These are phyloP conservation scores for Osmanthus fragrans DNA, from an alignment of 257 asterid genomes.

Conservation along the genomic window DNA sequence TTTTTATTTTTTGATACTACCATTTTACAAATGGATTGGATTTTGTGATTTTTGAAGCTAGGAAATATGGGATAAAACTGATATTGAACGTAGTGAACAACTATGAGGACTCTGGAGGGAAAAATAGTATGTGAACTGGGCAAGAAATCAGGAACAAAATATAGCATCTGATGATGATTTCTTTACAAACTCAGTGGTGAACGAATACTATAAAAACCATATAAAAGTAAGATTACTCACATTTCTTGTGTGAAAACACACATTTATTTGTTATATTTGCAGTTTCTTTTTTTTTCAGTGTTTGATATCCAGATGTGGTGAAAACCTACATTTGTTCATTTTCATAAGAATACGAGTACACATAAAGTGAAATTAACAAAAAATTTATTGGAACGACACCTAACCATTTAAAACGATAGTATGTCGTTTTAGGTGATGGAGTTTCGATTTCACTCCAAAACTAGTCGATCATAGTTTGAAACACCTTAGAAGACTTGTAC, in stretches of 20 bases:
- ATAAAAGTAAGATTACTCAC: slow-evolving; percentile 42
- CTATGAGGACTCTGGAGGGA: slow-evolving; percentile 59
- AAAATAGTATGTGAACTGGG: slow-evolving; percentile 71
- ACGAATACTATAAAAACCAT: slow-evolving; percentile 54
- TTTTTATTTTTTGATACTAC: background rate
- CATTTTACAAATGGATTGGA: slow-evolving; percentile 52
- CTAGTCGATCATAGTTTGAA: too few species aligned
- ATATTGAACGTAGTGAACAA: slow-evolving; percentile 65
- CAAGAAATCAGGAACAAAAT: slow-evolving; percentile 41
- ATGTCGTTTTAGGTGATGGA: too few species aligned
- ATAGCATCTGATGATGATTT: slow-evolving; percentile 60
- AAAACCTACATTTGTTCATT: too few species aligned
- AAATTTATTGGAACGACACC: too few species aligned
- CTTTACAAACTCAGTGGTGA: slow-evolving; percentile 50
- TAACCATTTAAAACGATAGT: too few species aligned
- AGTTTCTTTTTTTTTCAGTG: too few species aligned
- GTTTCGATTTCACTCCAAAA: too few species aligned
- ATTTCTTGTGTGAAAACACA: background rate
- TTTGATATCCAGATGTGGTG: too few species aligned
- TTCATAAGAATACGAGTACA: too few species aligned
- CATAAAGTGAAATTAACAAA: too few species aligned
- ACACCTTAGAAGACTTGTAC: too few species aligned
- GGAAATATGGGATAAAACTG: slow-evolving; percentile 57
- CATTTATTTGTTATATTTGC: background rate
- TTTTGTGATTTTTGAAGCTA: slow-evolving; percentile 62